phyloP scores from a whole-genome alignment of 2,329 filamentous ascomycete species.

The Xylaria multiplex region DNA sequence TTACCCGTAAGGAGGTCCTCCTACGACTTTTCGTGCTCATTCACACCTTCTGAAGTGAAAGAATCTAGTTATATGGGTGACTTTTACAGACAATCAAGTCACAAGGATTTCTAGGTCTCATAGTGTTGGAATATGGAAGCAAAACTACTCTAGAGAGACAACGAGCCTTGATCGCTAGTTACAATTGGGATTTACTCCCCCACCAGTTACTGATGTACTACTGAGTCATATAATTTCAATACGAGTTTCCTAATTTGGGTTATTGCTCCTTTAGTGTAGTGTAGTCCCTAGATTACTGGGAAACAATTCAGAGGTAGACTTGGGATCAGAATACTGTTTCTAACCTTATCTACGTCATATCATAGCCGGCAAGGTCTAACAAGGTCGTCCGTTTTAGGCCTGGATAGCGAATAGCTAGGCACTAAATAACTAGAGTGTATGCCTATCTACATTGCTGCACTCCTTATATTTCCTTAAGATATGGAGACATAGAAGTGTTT shows the following conservation, averaged over 20 bases:
- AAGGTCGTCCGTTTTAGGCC: neutral
- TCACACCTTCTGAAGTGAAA: constrained; percentile 16
- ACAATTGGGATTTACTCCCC: neutral
- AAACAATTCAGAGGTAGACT: too few species aligned
- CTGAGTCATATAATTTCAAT: neutral
- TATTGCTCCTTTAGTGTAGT: neutral
- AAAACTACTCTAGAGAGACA: neutral
- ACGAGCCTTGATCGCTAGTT: neutral
- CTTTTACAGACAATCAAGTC: neutral
- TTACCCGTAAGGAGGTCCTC: too few species aligned
- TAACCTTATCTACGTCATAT: neutral
- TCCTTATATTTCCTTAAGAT: neutral
- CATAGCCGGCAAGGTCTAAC: neutral
- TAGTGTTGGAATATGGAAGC: neutral
- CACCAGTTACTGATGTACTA: neutral
- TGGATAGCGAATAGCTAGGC: neutral
- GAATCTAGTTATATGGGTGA: constrained; percentile 11
- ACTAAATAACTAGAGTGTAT: neutral
- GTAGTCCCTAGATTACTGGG: neutral
- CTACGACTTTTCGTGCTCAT: neutral
- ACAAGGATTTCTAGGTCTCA: neutral
- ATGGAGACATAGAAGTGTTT: neutral
- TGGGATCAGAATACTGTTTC: too few species aligned
- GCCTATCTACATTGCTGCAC: neutral
- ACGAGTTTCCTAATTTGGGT: neutral